A percentile compares a stretch with the other conserved stretches of the same genome.
Evolutionary conservation across 352 stramenopile genomes (phyloP).

Genomic region (Globisporangium recalcitrans): DNA sequence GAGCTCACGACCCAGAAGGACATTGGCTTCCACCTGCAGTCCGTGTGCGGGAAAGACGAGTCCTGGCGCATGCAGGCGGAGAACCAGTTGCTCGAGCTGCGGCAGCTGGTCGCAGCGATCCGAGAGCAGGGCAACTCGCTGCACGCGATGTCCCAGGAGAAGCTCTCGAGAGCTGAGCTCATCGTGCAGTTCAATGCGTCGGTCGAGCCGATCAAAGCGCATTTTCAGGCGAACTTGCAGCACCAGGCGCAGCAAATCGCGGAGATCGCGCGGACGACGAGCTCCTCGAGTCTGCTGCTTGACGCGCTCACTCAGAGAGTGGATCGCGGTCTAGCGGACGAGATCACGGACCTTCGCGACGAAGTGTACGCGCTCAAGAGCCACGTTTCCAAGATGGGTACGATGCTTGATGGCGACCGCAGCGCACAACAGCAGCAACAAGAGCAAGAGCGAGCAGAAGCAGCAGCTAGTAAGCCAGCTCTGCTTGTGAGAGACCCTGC

Average conservation of each 20-base stretch:
- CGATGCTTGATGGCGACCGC: slow-evolving; percentile 7
- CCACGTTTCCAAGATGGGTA: slow-evolving; percentile 38
- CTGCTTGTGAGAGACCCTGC: neutral
- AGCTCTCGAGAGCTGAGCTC: slow-evolving; percentile 65
- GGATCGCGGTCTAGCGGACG: slow-evolving; percentile 46
- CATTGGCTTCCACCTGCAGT: slow-evolving; percentile 76
- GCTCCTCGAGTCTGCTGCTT: slow-evolving; percentile 51
- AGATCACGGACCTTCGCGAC: slow-evolving; percentile 42
- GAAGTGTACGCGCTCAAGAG: slow-evolving; percentile 57
- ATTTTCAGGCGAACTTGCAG: slow-evolving; percentile 66
- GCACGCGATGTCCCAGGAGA: slow-evolving; percentile 62
- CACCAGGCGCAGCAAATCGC: slow-evolving; percentile 73
- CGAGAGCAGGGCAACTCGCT: slow-evolving; percentile 65
- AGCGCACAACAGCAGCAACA: slow-evolving; percentile 14
- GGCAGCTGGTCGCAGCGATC: slow-evolving; percentile 62
- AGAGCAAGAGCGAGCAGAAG: neutral
- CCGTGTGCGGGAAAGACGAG: slow-evolving; percentile 80
- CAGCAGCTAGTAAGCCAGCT: neutral
- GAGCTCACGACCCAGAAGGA: slow-evolving; percentile 81
- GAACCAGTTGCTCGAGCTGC: slow-evolving; percentile 73
- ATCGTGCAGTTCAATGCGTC: slow-evolving; percentile 78
- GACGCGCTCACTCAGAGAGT: slow-evolving; percentile 63
- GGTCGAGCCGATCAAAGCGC: slow-evolving; percentile 75
- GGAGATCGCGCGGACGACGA: slow-evolving; percentile 53
- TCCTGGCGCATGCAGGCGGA: slow-evolving; percentile 82